Evolutionary conservation across 371 early-diverging fungal genomes (phyloP).

Genomic region (Mortierella sp.): DNA sequence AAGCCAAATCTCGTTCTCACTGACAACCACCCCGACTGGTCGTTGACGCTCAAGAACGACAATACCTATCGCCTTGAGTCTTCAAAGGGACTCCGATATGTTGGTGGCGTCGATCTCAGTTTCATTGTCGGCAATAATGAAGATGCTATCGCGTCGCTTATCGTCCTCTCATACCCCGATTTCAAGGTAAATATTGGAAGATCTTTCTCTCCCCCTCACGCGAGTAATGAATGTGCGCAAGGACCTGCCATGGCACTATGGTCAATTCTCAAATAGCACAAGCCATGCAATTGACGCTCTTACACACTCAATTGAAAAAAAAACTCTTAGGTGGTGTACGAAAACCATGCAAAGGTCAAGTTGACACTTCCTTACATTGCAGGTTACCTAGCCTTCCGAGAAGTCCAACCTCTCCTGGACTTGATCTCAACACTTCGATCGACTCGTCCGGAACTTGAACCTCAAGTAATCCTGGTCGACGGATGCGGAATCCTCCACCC

Average conservation of each 20-base stretch:
- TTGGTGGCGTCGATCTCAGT: constrained; percentile 91
- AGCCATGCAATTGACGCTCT: constrained; percentile 1
- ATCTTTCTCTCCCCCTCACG: not conserved
- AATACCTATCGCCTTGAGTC: constrained; percentile 24
- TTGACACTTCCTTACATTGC: constrained; percentile 85
- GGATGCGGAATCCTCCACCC: constrained; percentile 94
- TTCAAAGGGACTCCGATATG: constrained; percentile 64
- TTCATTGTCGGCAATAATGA: constrained; percentile 74
- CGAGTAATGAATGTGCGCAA: constrained; percentile 8
- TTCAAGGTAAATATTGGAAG: constrained; percentile 55
- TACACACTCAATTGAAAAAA: too few relatives aligned
- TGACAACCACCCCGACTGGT: constrained; percentile 50
- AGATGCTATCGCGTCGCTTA: constrained; percentile 82
- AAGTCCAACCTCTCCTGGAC: constrained; percentile 72
- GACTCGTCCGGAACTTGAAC: constrained; percentile 68
- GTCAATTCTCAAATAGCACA: not conserved
- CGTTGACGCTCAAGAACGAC: constrained; percentile 25
- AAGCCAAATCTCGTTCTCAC: constrained; percentile 30
- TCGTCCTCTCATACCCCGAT: constrained; percentile 75
- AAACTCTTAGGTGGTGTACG: constrained; percentile 65
- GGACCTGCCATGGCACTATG: not conserved
- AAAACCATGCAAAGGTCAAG: constrained; percentile 66
- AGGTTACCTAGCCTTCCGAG: constrained; percentile 93
- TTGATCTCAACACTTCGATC: constrained; percentile 68
- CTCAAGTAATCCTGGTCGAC: constrained; percentile 89